Conservation (phyloP, 148 eudicot genomes). For the Rheum nobile region DNA sequence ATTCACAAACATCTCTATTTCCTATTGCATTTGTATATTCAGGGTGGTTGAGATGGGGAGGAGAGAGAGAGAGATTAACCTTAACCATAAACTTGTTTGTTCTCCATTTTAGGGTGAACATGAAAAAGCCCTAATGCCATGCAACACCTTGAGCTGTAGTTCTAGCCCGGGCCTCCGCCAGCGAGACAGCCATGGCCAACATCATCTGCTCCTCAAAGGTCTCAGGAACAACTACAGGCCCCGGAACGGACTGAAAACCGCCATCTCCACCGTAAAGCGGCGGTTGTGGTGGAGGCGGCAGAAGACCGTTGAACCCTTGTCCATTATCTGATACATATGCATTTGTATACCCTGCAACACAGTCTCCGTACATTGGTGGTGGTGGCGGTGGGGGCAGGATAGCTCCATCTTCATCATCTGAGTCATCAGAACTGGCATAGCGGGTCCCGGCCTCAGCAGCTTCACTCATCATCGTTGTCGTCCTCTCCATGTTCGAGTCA, state of each 20-base stretch:
- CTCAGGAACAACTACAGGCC: conserved; percentile 48
- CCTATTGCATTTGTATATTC: conserved; percentile 1
- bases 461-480: conserved; percentile 22
- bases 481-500: conserved; percentile 6
- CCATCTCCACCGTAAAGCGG: conserved; percentile 20
- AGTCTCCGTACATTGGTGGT: background rate
- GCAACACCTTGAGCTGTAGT: conserved; percentile 49
- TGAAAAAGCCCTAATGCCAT: conserved; percentile 46
- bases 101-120: background rate
- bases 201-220: conserved; percentile 97
- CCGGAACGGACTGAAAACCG: conserved; percentile 20
- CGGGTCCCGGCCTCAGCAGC: conserved; percentile 40
- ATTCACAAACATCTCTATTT: background rate
- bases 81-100: background rate
- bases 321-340: background rate
- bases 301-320: background rate
- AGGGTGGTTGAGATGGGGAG: background rate
- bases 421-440: conserved; percentile 33
- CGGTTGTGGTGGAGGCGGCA: background rate
- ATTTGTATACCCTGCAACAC: background rate
- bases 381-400: conserved; percentile 14
- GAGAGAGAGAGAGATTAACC: background rate
- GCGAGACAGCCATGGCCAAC: conserved; percentile 96
- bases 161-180: conserved; percentile 77
- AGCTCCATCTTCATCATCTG: conserved; percentile 8